Base-by-base conservation (phyloP, 139 green algal genomes). In the Edaphochlamys debaryana region DNA sequence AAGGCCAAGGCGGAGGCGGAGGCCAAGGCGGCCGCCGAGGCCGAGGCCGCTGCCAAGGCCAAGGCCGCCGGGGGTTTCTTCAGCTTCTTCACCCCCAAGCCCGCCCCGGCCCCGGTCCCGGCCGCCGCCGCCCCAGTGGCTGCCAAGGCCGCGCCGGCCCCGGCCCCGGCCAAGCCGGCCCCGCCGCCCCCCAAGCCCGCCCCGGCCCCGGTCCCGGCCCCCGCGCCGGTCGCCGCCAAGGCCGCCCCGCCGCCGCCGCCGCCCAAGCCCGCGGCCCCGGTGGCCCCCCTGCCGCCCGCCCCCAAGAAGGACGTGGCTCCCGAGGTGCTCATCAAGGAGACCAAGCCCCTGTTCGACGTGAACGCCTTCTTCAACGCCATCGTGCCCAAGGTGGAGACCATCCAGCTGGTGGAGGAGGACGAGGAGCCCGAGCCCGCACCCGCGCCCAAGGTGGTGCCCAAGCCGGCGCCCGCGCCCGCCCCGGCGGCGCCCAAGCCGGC, bases 21-120 rank as follows among this genome's bases (percentile, higher is more conserved):
- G 22, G 79, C 79, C 19, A 54, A 67, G 20, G 69, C 68, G 2
- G 79, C 66, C 32, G 68, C 69, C 38, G 67, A 56, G 34, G 60
- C 40, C 41, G 63, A 60, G 29, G 66, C 60, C 60, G 54, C 67
- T 3, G 56, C 66, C 1, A 85, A 84, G 75, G 56, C 83, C 32
- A 52, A 69, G 23, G 66, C 68, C 3, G 52, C 72, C 20, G 23
- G 27, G 36, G 4, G 52, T 3, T 27, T 79, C 22, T 79, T 79
- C 34, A 36, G 52, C 32, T 40, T 79, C 19, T 79, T 79, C 54
- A 27, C 52, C 8, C 6, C 52, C 52, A 79, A 52, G 34, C 36
- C 50, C 66, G 38, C 48, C 20, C 22, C 66, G 38, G 38, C 50
- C 40, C 41, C 50, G 2, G 45, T 52, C 30, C 32, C 32, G 30